A percentile compares a stretch with the other conserved stretches of the same genome.
phyloP scores from a whole-genome alignment of 1,284 basidiomycete species.

The Ganoderma lingzhi region DNA sequence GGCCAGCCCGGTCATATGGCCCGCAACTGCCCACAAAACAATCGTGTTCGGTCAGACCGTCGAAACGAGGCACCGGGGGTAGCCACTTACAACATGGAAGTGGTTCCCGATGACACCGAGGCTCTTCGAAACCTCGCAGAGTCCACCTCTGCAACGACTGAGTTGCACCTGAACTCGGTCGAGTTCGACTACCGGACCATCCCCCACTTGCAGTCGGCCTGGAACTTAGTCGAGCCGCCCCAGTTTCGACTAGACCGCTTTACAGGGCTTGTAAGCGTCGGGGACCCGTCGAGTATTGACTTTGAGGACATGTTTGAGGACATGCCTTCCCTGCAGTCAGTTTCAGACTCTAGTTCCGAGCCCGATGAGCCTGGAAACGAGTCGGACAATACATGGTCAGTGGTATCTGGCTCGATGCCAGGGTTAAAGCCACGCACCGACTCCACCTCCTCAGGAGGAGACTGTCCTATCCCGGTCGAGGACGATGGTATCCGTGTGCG shows the following conservation, averaged over 20 bases:
- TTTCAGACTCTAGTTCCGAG: not conserved
- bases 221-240: not conserved
- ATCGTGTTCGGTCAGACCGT: not conserved
- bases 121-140: not conserved
- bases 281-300: not conserved
- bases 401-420: not conserved
- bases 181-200: not conserved
- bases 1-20: not conserved
- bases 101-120: not conserved
- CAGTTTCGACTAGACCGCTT: not conserved
- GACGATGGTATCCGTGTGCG: not conserved
- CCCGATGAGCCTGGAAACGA: not conserved
- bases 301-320: not conserved
- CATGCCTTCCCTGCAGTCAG: not conserved
- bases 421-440: not conserved
- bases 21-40: not conserved
- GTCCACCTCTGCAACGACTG: not conserved
- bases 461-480: not conserved
- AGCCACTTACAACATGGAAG: not conserved
- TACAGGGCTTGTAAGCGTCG: not conserved
- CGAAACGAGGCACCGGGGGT: not conserved
- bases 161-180: not conserved
- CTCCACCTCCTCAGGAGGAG: not conserved
- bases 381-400: not conserved
- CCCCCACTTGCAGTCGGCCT: not conserved